A percentile compares a stretch with the other conserved stretches of the same genome.
Conservation (phyloP, 1,284 basidiomycete genomes). For the Sanghuangporus baumii region DNA sequence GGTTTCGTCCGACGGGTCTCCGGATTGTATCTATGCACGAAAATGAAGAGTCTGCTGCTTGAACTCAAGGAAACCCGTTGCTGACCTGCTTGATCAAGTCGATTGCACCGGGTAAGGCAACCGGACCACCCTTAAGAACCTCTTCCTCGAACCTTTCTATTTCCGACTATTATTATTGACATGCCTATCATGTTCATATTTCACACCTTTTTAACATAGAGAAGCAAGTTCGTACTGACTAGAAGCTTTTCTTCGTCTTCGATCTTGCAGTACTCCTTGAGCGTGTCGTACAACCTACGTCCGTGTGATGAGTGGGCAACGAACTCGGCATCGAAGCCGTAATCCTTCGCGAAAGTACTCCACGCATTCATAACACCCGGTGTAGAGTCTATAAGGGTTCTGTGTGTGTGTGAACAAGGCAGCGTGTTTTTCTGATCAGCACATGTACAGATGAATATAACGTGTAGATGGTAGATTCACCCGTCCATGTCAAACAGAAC, state of each 20-base stretch:
- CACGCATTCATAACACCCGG: conserved; percentile 63
- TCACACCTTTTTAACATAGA: background rate
- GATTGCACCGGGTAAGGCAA: conserved; percentile 48
- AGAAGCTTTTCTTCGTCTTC: conserved; percentile 48
- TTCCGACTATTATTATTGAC: conserved; percentile 38
- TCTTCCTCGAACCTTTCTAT: conserved; percentile 59
- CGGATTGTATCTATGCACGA: conserved; percentile 4
- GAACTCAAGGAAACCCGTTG: conserved; percentile 2
- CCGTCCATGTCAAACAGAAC: conserved; percentile 70
- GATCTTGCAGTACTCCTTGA: conserved; percentile 63
- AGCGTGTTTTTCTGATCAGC: conserved; percentile 6
- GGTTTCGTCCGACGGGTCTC: conserved; percentile 8
- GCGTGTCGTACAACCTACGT: conserved; percentile 65
- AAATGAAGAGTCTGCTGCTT: conserved; percentile 8
- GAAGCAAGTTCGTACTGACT: conserved; percentile 31
- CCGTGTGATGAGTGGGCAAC: conserved; percentile 62
- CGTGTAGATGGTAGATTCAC: conserved; percentile 30
- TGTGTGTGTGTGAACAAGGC: conserved; percentile 29
- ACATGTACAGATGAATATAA: conserved; percentile 8
- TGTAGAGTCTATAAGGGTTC: conserved; percentile 68
- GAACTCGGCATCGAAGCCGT: conserved; percentile 44
- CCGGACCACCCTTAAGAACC: conserved; percentile 56
- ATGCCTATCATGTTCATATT: background rate
- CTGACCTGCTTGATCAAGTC: conserved; percentile 44
- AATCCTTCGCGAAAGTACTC: conserved; percentile 52